Evolutionary conservation across 805 yeast genomes (phyloP).

Genomic region (Diddensiella caesifluorescens): DNA sequence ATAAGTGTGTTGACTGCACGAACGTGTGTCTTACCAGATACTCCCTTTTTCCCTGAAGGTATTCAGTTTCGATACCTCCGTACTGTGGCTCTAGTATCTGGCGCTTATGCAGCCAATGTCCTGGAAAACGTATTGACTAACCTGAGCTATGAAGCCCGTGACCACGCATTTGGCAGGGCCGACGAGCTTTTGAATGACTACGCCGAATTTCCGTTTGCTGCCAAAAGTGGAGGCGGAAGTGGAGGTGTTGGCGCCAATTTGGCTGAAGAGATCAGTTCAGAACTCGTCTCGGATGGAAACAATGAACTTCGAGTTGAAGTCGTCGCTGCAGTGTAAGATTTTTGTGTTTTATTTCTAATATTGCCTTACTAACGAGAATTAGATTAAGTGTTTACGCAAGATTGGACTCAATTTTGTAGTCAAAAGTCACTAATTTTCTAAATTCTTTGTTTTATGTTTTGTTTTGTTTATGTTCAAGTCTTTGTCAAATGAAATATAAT

Average conservation of each 20-base stretch:
- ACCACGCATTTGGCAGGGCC: constrained; percentile 88
- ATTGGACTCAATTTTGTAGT: constrained; percentile 79
- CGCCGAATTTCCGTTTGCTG: constrained; percentile 78
- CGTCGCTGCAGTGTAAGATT: constrained; percentile 69
- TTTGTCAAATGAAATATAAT: too few species aligned
- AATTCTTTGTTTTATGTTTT: too few species aligned
- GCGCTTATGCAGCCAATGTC: constrained; percentile 93
- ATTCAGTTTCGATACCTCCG: constrained; percentile 68
- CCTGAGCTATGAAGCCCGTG: constrained; percentile 81
- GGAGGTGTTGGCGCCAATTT: constrained; percentile 68
- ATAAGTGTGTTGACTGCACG: constrained; percentile 65
- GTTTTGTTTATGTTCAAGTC: too few species aligned
- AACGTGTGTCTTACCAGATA: constrained; percentile 51
- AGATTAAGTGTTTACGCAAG: constrained; percentile 73
- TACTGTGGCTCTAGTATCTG: constrained; percentile 75
- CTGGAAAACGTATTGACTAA: constrained; percentile 75
- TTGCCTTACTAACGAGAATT: background rate
- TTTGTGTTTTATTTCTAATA: background rate
- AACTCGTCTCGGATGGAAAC: constrained; percentile 45
- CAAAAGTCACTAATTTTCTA: too few species aligned
- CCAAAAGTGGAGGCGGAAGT: constrained; percentile 35
- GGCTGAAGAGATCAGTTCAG: constrained; percentile 43
- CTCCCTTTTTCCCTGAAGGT: constrained; percentile 62
- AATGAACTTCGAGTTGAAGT: constrained; percentile 74
- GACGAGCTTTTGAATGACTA: constrained; percentile 82